Conservation (phyloP, 2,329 filamentous ascomycete species). For the Magnaporthiopsis rhizophila region DNA sequence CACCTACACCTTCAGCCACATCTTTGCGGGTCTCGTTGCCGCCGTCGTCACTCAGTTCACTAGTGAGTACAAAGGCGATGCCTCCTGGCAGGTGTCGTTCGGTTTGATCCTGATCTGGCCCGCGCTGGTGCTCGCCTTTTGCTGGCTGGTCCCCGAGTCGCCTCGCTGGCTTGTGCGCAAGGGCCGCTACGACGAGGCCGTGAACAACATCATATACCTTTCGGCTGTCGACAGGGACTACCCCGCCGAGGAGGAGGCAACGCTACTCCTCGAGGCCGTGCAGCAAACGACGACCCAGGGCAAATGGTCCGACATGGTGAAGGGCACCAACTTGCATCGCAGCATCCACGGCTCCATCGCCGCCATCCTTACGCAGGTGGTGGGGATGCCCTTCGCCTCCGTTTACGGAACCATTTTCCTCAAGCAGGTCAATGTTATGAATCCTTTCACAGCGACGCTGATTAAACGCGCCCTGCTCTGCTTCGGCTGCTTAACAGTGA, state of each 20-base stretch:
- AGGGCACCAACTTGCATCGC: too few species aligned
- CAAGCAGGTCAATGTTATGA: too few species aligned
- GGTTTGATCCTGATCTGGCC: constrained; percentile 11
- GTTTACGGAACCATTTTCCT: too few species aligned
- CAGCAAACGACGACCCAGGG: constrained; percentile 8
- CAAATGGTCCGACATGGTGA: constrained; percentile 3
- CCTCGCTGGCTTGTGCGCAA: constrained; percentile 14
- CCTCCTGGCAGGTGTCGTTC: constrained; percentile 10
- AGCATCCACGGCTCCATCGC: too few species aligned
- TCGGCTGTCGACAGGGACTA: constrained; percentile 11
- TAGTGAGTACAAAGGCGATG: constrained; percentile 1
- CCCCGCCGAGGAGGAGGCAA: constrained; percentile 12
- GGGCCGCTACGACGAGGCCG: constrained; percentile 9
- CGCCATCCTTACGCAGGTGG: too few species aligned
- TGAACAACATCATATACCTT: constrained; percentile 8
- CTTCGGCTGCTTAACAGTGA: too few species aligned
- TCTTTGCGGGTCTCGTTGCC: constrained; percentile 8
- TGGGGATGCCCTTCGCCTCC: too few species aligned
- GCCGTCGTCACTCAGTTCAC: constrained; percentile 4
- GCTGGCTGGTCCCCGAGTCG: constrained; percentile 13
- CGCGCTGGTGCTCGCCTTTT: constrained; percentile 7
- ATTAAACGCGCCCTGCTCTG: too few species aligned
- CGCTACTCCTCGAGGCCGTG: constrained; percentile 9
- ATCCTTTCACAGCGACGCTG: too few species aligned
- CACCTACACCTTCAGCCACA: constrained; percentile 11